phyloP scores from a whole-genome alignment of 2,329 filamentous ascomycete species.

The Arachnopeziza araneosa region DNA sequence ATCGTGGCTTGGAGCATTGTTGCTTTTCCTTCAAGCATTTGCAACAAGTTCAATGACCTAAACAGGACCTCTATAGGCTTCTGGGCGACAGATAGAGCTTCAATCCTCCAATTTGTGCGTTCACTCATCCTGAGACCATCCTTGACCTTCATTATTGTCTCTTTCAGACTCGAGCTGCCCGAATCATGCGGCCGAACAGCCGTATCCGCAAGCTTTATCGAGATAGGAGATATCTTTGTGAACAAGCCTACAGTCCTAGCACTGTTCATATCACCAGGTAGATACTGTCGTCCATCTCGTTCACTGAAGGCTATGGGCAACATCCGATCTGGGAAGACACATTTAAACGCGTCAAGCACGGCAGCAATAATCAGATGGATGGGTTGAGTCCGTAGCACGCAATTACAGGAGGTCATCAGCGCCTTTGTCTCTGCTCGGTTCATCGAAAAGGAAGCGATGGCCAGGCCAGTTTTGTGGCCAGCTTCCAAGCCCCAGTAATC shows the following conservation, averaged over 20 bases:
- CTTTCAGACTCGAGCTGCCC: conserved; percentile 29
- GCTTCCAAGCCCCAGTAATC: too few species aligned
- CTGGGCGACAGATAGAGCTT: too few species aligned
- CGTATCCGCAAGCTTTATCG: conserved; percentile 19
- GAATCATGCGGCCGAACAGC: conserved; percentile 8
- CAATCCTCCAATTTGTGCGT: too few species aligned
- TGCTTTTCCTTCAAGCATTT: too few species aligned
- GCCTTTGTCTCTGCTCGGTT: neutral
- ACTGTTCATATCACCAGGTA: conserved; percentile 30
- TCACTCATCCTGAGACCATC: too few species aligned
- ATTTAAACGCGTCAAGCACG: conserved; percentile 31
- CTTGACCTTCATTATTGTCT: too few species aligned
- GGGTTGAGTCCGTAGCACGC: conserved; percentile 31
- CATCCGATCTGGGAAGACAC: conserved; percentile 32
- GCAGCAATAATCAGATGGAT: conserved; percentile 36
- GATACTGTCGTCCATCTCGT: conserved; percentile 38
- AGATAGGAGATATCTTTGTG: conserved; percentile 38
- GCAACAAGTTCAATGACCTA: too few species aligned
- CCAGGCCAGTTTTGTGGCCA: too few species aligned
- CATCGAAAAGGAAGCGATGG: too few species aligned
- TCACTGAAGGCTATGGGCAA: conserved; percentile 37
- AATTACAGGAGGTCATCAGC: neutral
- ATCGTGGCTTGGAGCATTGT: too few species aligned
- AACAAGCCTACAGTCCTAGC: conserved; percentile 42
- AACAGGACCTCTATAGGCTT: too few species aligned